Percentiles rank a stretch among this genome's conserved stretches.
These are phyloP conservation scores for Populus pruinosa DNA, from an alignment of 345 rosid genomes.

Conservation along the genomic window DNA sequence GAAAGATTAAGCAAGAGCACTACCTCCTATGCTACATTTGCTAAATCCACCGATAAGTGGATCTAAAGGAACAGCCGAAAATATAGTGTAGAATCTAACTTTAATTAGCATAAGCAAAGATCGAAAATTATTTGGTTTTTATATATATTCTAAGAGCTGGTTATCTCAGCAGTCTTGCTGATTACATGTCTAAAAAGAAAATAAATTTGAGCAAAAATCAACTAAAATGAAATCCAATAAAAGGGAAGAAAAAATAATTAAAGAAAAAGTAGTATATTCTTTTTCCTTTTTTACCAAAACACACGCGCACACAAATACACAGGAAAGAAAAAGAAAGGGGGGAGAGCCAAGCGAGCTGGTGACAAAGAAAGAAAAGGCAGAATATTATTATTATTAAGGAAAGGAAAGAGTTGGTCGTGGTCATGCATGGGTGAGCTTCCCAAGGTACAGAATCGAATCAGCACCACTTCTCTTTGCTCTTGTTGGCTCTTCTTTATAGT, in stretches of 20 bases:
- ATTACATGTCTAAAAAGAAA: too few species aligned
- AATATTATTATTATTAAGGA: neutral
- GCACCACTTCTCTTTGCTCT: slow-evolving; percentile 28
- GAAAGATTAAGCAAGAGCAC: too few species aligned
- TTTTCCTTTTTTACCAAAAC: neutral
- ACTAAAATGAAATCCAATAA: too few species aligned
- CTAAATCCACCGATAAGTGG: too few species aligned
- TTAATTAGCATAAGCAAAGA: too few species aligned
- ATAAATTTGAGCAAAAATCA: too few species aligned
- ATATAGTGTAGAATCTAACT: too few species aligned
- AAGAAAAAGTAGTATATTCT: neutral
- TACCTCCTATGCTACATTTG: too few species aligned
- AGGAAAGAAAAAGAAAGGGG: neutral
- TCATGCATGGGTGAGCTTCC: slow-evolving; percentile 53
- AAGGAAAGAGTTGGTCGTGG: slow-evolving; percentile 31
- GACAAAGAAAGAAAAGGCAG: neutral
- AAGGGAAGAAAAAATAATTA: neutral
- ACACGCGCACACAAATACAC: neutral
- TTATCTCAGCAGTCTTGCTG: too few species aligned
- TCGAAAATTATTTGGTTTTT: too few species aligned
- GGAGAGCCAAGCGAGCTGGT: neutral
- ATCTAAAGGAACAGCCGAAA: too few species aligned
- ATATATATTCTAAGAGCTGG: too few species aligned
- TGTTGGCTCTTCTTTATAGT: slow-evolving; percentile 47
- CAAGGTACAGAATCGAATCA: slow-evolving; percentile 47